Evolutionary conservation across 179 eudicot species (phyloP).

Genomic region (Carnegiea gigantea): DNA sequence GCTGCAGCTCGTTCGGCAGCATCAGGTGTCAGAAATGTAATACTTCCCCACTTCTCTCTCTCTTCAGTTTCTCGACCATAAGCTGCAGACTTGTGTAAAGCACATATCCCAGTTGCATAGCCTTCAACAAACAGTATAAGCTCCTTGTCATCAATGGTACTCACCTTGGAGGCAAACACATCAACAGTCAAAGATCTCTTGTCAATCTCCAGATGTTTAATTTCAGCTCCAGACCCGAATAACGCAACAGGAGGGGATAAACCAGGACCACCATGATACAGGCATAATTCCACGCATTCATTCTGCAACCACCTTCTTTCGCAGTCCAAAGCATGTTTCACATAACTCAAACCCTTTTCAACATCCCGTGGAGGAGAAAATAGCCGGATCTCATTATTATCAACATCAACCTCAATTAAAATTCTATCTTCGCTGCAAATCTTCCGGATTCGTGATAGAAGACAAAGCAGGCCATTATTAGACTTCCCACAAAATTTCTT

Average conservation of each 20-base stretch:
- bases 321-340: constrained; percentile 45
- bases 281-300: constrained; percentile 75
- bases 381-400: constrained; percentile 50
- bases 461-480: constrained; percentile 39
- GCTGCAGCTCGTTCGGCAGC: constrained; percentile 69
- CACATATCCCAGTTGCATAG: constrained; percentile 52
- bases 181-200: constrained; percentile 78
- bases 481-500: constrained; percentile 81
- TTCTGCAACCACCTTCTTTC: constrained; percentile 61
- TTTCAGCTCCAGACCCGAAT: constrained; percentile 90
- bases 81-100: constrained; percentile 46
- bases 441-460: constrained; percentile 46
- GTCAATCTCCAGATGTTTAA: constrained; percentile 87
- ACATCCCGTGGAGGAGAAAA: constrained; percentile 54
- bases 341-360: constrained; percentile 45
- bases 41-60: constrained; percentile 73
- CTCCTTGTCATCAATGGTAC: constrained; percentile 64
- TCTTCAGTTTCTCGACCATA: constrained; percentile 46
- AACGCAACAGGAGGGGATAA: constrained; percentile 67
- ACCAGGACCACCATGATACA: constrained; percentile 67
- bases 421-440: constrained; percentile 60
- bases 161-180: constrained; percentile 46
- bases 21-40: constrained; percentile 81
- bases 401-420: constrained; percentile 60
- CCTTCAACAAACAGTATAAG: constrained; percentile 55